Base-by-base conservation (phyloP, 2,329 filamentous ascomycete genomes). In the Akanthomyces muscarius region DNA sequence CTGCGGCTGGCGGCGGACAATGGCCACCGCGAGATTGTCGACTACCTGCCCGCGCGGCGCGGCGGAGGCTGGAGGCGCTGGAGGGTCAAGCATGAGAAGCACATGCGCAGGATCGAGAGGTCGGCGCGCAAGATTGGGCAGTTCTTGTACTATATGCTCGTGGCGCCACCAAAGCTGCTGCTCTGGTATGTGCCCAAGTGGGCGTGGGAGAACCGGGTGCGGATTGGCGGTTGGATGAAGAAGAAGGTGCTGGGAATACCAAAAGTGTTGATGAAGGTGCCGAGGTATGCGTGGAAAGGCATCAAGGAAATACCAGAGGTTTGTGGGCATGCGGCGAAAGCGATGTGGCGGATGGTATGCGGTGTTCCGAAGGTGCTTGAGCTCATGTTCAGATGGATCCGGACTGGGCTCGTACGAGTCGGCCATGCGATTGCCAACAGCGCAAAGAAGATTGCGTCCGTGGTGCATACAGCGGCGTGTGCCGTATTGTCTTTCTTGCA, bases 11-110 rank as follows among this genome's bases (percentile, higher is more conserved):
- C 80, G 0, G 78, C 77, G 0, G 63, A 66, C 1, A 73, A 72
- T 23, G 72, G 74, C 0, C 79, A 81, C 61, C 68, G 74, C 18
- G 79, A 81, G 8, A 70, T 81, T 3, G 79, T 82, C 4, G 69
- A 69, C 1, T 78, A 76, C 52, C 71, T 83, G 1, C 80, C 80
- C 0, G 48, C 66, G 0, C 69, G 78, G 0, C 69, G 79, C 0
- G 74, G 68, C 3, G 79, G 78, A 4, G 75, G 73, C 2, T 76
- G 74, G 71, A 64, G 68, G 23, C 68, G 79, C 10, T 77, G 77
- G 72, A 70, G 69, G 62, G 64, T 66, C n/a, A 66, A 71, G 1
- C 74, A 78, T 50, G 65, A 55, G 11, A 67, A 66, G 5, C 72
- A 74, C 13, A 69, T 76, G 65, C 47, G 66, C 13, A 64, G 70